phyloP scores from a whole-genome alignment of 2,329 filamentous ascomycete species.

The Phyllosticta ampelicida region DNA sequence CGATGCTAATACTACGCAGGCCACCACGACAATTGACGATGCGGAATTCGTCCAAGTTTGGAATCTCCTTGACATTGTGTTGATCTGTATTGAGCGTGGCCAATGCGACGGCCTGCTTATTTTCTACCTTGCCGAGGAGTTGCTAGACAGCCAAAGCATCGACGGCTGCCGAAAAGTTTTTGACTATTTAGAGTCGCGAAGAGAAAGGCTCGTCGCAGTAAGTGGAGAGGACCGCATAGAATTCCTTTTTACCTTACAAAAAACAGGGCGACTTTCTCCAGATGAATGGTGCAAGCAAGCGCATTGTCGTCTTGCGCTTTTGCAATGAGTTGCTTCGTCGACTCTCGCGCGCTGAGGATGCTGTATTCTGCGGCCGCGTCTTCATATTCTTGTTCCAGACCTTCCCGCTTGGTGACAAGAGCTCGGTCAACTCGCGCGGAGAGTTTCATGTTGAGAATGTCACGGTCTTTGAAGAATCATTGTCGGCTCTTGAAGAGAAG shows the following conservation, averaged over 20 bases:
- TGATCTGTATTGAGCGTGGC: conserved; percentile 70
- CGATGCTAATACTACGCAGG: conserved; percentile 36
- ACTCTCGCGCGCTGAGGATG: conserved; percentile 90
- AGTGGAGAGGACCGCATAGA: conserved; percentile 16
- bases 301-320: conserved; percentile 77
- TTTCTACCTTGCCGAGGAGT: conserved; percentile 86
- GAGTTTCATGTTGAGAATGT: conserved; percentile 95
- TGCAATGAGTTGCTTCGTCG: conserved; percentile 93
- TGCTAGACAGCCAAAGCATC: conserved; percentile 92
- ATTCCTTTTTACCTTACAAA: not conserved
- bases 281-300: conserved; percentile 47
- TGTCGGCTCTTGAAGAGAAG: conserved; percentile 26
- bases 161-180: conserved; percentile 84
- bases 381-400: conserved; percentile 99
- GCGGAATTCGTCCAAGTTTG: conserved; percentile 74
- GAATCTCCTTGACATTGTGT: conserved; percentile 89
- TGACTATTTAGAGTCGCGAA: conserved; percentile 85
- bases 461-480: conserved; percentile 63
- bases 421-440: conserved; percentile 89
- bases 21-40: conserved; percentile 63
- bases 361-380: conserved; percentile 91
- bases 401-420: conserved; percentile 91
- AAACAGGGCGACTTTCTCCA: conserved; percentile 8
- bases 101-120: conserved; percentile 67
- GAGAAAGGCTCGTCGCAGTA: conserved; percentile 75